These are phyloP conservation scores for Populus hybrid DNA, from an alignment of 441 rosid genomes.

Conservation along the genomic window DNA sequence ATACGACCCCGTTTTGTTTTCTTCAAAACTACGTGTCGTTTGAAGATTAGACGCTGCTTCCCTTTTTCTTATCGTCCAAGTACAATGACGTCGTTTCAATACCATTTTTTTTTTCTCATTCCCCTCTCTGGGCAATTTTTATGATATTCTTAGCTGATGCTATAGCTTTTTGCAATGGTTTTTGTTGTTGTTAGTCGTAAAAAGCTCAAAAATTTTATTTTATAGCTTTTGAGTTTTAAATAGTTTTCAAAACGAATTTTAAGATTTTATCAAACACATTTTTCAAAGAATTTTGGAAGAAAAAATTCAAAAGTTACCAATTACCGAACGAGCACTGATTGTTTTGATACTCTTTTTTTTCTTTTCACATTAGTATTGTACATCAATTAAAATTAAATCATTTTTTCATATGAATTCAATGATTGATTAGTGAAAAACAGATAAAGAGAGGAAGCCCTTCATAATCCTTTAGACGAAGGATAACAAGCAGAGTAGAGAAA, in stretches of 20 bases:
- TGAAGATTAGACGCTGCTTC: background rate
- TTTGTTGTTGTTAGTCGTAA: no score
- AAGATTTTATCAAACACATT: background rate
- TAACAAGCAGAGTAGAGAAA: no score
- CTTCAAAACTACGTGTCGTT: background rate
- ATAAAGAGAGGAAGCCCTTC: no score
- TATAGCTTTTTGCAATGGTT: no score
- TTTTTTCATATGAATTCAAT: no score
- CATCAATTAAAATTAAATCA: background rate
- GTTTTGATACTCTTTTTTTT: background rate
- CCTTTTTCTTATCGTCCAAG: background rate
- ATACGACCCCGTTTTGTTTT: background rate
- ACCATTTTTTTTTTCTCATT: background rate
- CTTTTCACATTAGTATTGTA: background rate
- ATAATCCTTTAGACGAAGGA: no score
- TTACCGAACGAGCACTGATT: background rate
- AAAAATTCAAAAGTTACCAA: background rate
- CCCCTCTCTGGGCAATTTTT: no score
- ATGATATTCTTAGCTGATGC: background rate
- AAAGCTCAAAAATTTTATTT: no score
- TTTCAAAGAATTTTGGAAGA: background rate
- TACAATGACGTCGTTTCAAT: background rate
- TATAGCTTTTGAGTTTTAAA: no score
- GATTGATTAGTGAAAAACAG: no score
- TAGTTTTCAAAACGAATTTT: no score